Conservation (phyloP, 164 flowering plant genomes). For the Litsea cubeba region DNA sequence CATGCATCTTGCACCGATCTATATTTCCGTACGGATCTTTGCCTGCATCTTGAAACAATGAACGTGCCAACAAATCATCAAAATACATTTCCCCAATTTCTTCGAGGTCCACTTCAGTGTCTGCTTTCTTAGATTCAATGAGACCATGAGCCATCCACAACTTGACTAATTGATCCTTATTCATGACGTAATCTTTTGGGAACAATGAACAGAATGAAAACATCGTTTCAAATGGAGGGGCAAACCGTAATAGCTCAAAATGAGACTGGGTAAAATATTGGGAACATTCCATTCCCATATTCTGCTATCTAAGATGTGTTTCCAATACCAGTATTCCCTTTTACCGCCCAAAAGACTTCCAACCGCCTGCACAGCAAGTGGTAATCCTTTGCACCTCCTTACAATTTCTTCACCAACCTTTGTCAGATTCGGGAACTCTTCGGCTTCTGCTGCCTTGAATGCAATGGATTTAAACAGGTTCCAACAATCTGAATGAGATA, state of each 20-base stretch:
- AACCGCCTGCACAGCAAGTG: not conserved
- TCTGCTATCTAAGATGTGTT: conserved; percentile 1
- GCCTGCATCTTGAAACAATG: not conserved
- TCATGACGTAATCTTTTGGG: conserved; percentile 9
- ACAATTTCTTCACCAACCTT: not conserved
- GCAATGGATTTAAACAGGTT: not conserved
- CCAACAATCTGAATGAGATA: not conserved
- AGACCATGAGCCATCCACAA: conserved; percentile 22
- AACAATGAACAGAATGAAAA: conserved; percentile 19
- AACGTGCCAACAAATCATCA: conserved; percentile 11
- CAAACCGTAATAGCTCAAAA: conserved; percentile 15
- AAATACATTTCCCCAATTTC: conserved; percentile 14
- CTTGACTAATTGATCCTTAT: conserved; percentile 10
- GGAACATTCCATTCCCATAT: conserved; percentile 14
- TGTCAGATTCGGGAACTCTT: not conserved
- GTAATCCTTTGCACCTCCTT: conserved; percentile 1
- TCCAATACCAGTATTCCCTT: conserved; percentile 9
- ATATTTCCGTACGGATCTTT: not conserved
- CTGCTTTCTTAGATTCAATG: not conserved
- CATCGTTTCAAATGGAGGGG: conserved; percentile 17
- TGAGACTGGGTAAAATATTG: conserved; percentile 11
- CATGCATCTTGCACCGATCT: conserved; percentile 1
- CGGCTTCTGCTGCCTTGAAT: too few species aligned
- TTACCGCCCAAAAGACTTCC: not conserved
- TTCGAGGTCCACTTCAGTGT: not conserved